Evolutionary conservation across 306 rosid species (phyloP), one percentile per base, ranked within the genome.

Genomic region (Glycyrrhiza uralensis): DNA sequence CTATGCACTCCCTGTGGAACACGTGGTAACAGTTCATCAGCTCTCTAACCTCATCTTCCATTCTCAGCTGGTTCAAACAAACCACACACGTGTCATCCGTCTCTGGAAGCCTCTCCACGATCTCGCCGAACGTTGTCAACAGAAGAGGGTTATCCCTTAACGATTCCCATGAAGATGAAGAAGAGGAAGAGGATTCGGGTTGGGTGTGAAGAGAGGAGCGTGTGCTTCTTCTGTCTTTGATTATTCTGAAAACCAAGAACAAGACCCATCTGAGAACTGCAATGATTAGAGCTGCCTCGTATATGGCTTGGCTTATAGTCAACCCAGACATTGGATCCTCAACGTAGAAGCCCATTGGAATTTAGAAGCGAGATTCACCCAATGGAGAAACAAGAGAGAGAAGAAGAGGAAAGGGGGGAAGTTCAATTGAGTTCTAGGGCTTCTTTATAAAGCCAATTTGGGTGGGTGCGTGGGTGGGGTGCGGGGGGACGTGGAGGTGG

Each of bases 1-100:
- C 96, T 4, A 91, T 86, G 84, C 97, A 91, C 32, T 91, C 97
- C 6, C 74, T 80, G 66, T 91, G 97, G 76, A 88, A 91, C 2
- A 88, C 88, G 38, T 88, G 96, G 81, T 84, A 78, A 61, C 97
- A 91, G 67, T 91, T 88, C 80, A 88, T 46, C 5, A 91, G 74
- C 36, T 88, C 97, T 50, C 96, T 75, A 3, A 91, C 92, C 57
- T 88, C 88, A 35, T 91, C 96, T 45, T 62, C 59, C 76, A 17
- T 33, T 35, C 39, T 79, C 12, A 91, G 10, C 35, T 75, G 82
- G 78, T 71, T 83, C 85, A 91, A 24, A 78, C 97, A 91, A 19
- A 91, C 96, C 0, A 92, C 91, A 79, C 97, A 91, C 0, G 92
- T 82, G 68, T 88, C 89, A 44, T 79, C 56, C 1, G 72, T 80